phyloP scores from a whole-genome alignment of 2,329 filamentous ascomycete genomes.

The Metarhizium anisopliae region DNA sequence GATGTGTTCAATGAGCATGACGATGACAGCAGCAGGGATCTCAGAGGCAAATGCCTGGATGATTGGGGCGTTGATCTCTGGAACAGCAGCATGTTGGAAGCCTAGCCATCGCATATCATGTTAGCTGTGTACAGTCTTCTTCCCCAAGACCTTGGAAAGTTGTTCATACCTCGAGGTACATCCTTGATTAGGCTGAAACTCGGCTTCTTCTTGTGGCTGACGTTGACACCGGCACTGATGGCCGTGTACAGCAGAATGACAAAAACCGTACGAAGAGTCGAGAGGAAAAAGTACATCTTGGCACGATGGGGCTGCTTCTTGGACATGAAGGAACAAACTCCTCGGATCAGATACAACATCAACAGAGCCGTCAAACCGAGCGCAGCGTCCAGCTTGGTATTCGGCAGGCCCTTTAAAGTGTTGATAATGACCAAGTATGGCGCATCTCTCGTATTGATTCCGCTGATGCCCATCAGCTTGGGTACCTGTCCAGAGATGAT shows the following conservation, averaged over 20 bases:
- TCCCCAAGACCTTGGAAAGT: not conserved
- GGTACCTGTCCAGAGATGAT: constrained; percentile 42
- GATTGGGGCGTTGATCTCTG: constrained; percentile 49
- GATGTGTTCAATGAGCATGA: constrained; percentile 73
- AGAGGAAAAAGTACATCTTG: constrained; percentile 70
- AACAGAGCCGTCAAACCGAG: constrained; percentile 61
- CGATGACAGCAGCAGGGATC: constrained; percentile 66
- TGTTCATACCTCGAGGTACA: constrained; percentile 55
- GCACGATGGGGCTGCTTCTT: constrained; percentile 55
- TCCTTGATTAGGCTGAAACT: constrained; percentile 55
- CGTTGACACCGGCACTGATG: constrained; percentile 64
- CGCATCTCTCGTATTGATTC: constrained; percentile 38
- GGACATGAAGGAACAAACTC: constrained; percentile 52
- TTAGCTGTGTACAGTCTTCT: not conserved
- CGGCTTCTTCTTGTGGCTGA: constrained; percentile 45
- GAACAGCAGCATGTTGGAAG: constrained; percentile 62
- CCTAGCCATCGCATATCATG: constrained; percentile 27
- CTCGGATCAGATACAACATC: constrained; percentile 60
- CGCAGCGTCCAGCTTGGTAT: constrained; percentile 57
- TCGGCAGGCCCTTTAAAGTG: constrained; percentile 35
- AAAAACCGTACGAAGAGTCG: constrained; percentile 69
- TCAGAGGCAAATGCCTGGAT: constrained; percentile 56
- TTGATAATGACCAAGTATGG: constrained; percentile 43
- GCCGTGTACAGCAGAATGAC: constrained; percentile 73
- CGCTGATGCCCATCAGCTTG: constrained; percentile 40